phyloP scores from a whole-genome alignment of 805 yeast species.

The Pichia gijzeniarum region DNA sequence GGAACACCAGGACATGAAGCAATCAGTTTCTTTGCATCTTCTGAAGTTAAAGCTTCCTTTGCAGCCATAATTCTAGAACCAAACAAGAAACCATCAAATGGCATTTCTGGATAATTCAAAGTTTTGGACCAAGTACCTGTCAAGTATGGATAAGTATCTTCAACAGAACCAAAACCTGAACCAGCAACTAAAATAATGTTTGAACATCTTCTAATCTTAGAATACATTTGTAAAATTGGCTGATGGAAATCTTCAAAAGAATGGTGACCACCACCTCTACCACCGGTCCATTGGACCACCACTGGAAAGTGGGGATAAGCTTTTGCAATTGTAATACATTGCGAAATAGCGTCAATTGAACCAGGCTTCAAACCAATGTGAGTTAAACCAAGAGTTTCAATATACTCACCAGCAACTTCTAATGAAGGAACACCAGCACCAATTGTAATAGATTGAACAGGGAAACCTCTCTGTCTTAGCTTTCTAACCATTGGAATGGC shows the following conservation, averaged over 20 bases:
- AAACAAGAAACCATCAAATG: constrained; percentile 92
- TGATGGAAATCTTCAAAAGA: constrained; percentile 99
- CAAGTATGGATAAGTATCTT: constrained; percentile 94
- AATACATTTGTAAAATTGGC: constrained; percentile 92
- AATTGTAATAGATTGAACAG: constrained; percentile 90
- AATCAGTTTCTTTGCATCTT: constrained; percentile 89
- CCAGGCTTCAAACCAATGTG: constrained; percentile 98
- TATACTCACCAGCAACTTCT: constrained; percentile 96
- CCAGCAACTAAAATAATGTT: constrained; percentile 93
- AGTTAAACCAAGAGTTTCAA: constrained; percentile 83
- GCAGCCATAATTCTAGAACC: constrained; percentile 98
- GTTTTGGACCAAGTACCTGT: constrained; percentile 94
- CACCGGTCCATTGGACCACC: constrained; percentile 99
- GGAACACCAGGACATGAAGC: constrained; percentile 86
- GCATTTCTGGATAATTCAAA: constrained; percentile 95
- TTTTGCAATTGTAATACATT: constrained; percentile 83
- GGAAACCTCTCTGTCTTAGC: constrained; percentile 87
- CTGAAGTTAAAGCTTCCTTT: constrained; percentile 90
- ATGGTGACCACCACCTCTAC: constrained; percentile 99
- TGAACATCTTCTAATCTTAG: constrained; percentile 84
- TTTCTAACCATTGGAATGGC: constrained; percentile 92
- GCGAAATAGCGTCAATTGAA: constrained; percentile 85
- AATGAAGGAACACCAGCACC: constrained; percentile 99
- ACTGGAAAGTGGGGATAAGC: constrained; percentile 96
- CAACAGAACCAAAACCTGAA: constrained; percentile 96